Percentiles rank a stretch among this genome's conserved stretches.
phyloP scores from a whole-genome alignment of 805 yeast species.

The Saccharomycopsis schoenii region DNA sequence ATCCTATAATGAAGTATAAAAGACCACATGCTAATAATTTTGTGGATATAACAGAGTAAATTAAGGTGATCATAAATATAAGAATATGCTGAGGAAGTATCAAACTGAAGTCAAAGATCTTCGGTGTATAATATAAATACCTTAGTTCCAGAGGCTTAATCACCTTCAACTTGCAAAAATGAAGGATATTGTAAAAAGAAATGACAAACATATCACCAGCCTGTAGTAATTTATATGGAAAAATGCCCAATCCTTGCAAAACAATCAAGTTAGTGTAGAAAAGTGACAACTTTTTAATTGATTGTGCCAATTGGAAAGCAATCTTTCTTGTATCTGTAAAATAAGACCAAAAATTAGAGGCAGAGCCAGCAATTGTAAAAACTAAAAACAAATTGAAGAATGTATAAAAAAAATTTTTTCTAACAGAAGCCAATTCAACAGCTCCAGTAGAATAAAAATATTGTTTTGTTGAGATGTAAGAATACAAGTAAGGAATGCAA shows the following conservation, averaged over 20 bases:
- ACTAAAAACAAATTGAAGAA: constrained; percentile 54
- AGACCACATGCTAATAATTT: constrained; percentile 51
- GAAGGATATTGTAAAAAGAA: constrained; percentile 32
- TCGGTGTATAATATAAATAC: constrained; percentile 44
- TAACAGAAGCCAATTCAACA: constrained; percentile 45
- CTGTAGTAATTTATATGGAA: constrained; percentile 47
- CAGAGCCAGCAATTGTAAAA: constrained; percentile 52
- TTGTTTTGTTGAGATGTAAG: constrained; percentile 39
- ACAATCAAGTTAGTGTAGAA: constrained; percentile 54
- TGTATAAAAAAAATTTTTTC: constrained; percentile 50
- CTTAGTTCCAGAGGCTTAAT: constrained; percentile 43
- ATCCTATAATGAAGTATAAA: constrained; percentile 46
- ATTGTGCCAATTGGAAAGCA: constrained; percentile 44
- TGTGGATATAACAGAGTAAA: constrained; percentile 52
- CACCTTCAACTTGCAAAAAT: constrained; percentile 20
- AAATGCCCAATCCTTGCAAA: constrained; percentile 61
- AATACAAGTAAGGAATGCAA: constrained; percentile 44
- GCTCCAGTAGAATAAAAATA: constrained; percentile 50
- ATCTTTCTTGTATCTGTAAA: constrained; percentile 50
- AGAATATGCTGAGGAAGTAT: constrained; percentile 53
- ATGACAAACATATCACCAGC: constrained; percentile 42
- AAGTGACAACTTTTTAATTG: constrained; percentile 41
- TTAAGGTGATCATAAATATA: constrained; percentile 47
- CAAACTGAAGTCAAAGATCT: constrained; percentile 50
- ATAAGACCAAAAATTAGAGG: constrained; percentile 48